Evolutionary conservation across 106 monocot species (phyloP).

Genomic region (Triglochin maritima): DNA sequence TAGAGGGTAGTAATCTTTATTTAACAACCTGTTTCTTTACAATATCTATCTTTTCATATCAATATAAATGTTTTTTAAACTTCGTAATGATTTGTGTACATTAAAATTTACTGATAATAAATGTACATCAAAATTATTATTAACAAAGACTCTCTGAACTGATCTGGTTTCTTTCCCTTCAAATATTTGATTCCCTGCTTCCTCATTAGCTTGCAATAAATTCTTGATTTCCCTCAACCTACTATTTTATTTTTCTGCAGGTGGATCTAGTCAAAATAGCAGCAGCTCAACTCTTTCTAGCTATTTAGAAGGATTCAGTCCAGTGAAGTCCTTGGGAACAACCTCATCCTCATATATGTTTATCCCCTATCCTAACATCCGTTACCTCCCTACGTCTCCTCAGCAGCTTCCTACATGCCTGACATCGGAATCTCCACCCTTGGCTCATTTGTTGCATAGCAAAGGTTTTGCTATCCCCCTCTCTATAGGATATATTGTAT

Average conservation of each 20-base stretch:
- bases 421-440: conserved; percentile 79
- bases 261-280: conserved; percentile 38
- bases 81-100: too few relatives aligned
- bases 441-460: conserved; percentile 90
- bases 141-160: too few relatives aligned
- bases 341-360: conserved; percentile 52
- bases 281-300: conserved; percentile 16
- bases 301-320: conserved; percentile 83
- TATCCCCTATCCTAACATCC: conserved; percentile 58
- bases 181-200: too few relatives aligned
- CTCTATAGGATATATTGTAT: conserved; percentile 52
- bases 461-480: conserved; percentile 80
- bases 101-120: too few relatives aligned
- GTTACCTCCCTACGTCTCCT: conserved; percentile 44
- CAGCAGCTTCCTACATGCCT: conserved; percentile 78
- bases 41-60: too few relatives aligned
- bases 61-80: too few relatives aligned
- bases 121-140: too few relatives aligned
- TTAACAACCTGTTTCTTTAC: too few relatives aligned
- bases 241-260: conserved; percentile 13
- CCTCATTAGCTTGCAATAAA: too few relatives aligned
- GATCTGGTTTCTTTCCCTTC: too few relatives aligned
- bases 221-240: too few relatives aligned
- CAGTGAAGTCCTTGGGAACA: conserved; percentile 64
- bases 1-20: too few relatives aligned